phyloP scores from a whole-genome alignment of 305 asterid species.

The Solanum chacoense region DNA sequence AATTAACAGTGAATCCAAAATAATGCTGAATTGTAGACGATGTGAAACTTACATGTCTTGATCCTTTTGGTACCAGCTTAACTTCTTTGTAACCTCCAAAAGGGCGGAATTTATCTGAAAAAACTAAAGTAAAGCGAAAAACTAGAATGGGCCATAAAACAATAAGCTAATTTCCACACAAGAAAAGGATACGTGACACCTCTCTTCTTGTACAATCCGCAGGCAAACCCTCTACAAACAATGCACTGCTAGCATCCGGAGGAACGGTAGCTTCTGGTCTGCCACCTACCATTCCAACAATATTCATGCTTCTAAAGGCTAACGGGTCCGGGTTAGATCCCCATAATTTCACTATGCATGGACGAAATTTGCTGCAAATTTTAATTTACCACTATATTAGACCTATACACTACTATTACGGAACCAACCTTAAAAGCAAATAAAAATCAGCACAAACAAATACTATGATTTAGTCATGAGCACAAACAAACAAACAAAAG shows the following conservation, averaged over 20 bases:
- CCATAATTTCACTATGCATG: slow-evolving; percentile 30
- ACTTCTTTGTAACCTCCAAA: slow-evolving; percentile 54
- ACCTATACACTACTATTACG: not conserved
- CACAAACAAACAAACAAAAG: no score
- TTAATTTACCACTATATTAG: not conserved
- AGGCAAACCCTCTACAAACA: slow-evolving; percentile 70
- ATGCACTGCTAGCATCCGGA: slow-evolving; percentile 51
- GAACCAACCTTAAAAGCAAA: not conserved
- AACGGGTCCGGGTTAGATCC: slow-evolving; percentile 11
- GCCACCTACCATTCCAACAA: slow-evolving; percentile 26
- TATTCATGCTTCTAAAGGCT: slow-evolving; percentile 26
- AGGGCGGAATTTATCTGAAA: slow-evolving; percentile 47
- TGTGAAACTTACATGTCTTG: slow-evolving; percentile 27
- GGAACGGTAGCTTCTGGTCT: slow-evolving; percentile 50
- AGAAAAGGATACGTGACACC: slow-evolving; percentile 65
- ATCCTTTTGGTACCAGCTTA: slow-evolving; percentile 35
- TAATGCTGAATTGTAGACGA: not conserved
- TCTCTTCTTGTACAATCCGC: slow-evolving; percentile 62
- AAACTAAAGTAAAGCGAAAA: slow-evolving; percentile 28
- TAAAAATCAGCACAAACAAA: not conserved
- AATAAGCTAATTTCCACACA: not conserved
- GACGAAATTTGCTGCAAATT: slow-evolving; percentile 41
- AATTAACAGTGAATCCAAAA: not conserved
- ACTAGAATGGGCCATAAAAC: not conserved
- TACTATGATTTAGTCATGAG: no score